Conservation (phyloP, 352 stramenopile species). For the Globisporangium cystogenes region DNA sequence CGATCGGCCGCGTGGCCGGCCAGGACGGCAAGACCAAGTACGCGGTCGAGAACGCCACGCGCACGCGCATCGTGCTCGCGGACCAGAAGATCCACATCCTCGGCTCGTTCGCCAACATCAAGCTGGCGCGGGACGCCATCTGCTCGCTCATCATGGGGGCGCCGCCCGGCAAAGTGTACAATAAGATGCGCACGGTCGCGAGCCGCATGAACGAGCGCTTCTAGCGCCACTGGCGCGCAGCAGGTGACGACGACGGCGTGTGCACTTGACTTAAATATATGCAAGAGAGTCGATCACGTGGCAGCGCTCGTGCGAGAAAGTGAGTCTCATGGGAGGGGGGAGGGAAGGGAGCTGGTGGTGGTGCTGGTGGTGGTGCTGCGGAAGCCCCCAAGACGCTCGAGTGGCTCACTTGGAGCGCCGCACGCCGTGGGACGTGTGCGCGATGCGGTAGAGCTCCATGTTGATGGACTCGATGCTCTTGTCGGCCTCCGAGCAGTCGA, state of each 20-base stretch:
- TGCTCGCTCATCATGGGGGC: constrained; percentile 94
- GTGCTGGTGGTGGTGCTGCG: no score
- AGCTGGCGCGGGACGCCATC: constrained; percentile 92
- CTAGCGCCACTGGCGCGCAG: constrained; percentile 30
- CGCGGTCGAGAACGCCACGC: constrained; percentile 99
- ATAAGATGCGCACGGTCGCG: constrained; percentile 99
- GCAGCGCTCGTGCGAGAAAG: no score
- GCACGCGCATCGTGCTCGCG: constrained; percentile 98
- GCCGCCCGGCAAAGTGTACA: constrained; percentile 99
- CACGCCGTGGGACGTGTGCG: constrained; percentile 33
- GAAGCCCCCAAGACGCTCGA: no score
- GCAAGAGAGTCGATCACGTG: no score
- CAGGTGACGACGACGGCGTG: no score
- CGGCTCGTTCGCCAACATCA: constrained; percentile 98
- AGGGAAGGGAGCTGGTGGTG: no score
- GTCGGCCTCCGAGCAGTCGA: constrained; percentile 78
- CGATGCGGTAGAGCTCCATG: constrained; percentile 66
- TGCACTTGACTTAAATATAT: neutral
- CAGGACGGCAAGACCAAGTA: constrained; percentile 99
- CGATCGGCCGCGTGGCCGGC: constrained; percentile 97
- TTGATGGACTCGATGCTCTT: constrained; percentile 71
- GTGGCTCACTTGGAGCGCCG: constrained; percentile 18
- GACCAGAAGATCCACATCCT: constrained; percentile 99
- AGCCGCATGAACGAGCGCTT: constrained; percentile 98
- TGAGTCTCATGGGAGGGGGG: neutral